A percentile compares a stretch with the other conserved stretches of the same genome.
Conservation (phyloP, 1,139 yeast species). For the Debaryomyces psychrophilus region DNA sequence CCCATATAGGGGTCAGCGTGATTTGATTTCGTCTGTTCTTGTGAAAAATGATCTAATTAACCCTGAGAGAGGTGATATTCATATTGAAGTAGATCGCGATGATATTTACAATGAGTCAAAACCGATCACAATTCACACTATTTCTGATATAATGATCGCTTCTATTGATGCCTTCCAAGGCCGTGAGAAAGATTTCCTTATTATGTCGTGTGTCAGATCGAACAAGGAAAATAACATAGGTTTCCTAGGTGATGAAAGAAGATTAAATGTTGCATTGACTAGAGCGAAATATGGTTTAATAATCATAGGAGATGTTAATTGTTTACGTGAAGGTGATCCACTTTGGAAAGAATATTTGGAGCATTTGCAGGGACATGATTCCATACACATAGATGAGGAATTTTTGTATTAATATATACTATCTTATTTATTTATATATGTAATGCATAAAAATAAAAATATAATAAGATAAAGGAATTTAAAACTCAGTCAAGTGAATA, state of each 20-base stretch:
- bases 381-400: slow-evolving; percentile 15
- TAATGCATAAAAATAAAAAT: background rate
- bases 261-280: slow-evolving; percentile 70
- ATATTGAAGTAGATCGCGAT: slow-evolving; percentile 58
- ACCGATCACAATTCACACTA: slow-evolving; percentile 60
- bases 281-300: slow-evolving; percentile 62
- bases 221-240: slow-evolving; percentile 56
- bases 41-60: slow-evolving; percentile 57
- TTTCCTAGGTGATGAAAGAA: slow-evolving; percentile 57
- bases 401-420: slow-evolving; percentile 14
- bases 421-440: background rate
- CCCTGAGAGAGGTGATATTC: slow-evolving; percentile 53
- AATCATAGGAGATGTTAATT: slow-evolving; percentile 57
- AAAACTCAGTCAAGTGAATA: background rate
- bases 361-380: slow-evolving; percentile 30
- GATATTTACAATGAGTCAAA: slow-evolving; percentile 53
- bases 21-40: slow-evolving; percentile 54
- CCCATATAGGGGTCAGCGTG: slow-evolving; percentile 75
- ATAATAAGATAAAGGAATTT: background rate
- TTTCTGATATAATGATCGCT: slow-evolving; percentile 69
- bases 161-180: slow-evolving; percentile 72
- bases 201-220: slow-evolving; percentile 65
- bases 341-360: slow-evolving; percentile 59
- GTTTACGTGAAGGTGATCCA: slow-evolving; percentile 49
- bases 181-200: slow-evolving; percentile 60